Evolutionary conservation across 2,329 filamentous ascomycete species (phyloP).

Genomic region (Epichloe typhina): DNA sequence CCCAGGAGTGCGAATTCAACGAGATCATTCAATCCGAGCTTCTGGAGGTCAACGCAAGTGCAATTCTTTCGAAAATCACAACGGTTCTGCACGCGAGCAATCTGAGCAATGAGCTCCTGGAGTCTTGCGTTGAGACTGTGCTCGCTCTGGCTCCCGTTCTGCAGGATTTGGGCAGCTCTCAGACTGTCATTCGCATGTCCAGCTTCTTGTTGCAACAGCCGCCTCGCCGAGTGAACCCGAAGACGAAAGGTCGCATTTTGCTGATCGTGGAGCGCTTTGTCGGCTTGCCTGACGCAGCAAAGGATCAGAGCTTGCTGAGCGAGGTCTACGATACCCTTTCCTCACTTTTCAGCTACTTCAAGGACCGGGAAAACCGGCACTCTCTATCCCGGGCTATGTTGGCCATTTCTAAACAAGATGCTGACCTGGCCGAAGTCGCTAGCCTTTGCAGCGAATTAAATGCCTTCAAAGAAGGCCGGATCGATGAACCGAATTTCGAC

Average conservation of each 20-base stretch:
- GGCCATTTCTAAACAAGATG: slow-evolving; percentile 54
- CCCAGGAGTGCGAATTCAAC: slow-evolving; percentile 42
- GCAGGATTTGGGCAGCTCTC: slow-evolving; percentile 52
- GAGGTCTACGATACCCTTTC: slow-evolving; percentile 63
- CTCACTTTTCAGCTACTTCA: slow-evolving; percentile 81
- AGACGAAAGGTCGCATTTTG: slow-evolving; percentile 69
- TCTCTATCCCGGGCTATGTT: slow-evolving; percentile 60
- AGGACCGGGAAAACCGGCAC: slow-evolving; percentile 62
- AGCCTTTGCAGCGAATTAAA: slow-evolving; percentile 68
- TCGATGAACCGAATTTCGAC: slow-evolving; percentile 85
- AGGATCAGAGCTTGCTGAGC: slow-evolving; percentile 36
- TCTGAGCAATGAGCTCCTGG: slow-evolving; percentile 60
- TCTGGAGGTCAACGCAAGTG: slow-evolving; percentile 41
- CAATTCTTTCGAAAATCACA: slow-evolving; percentile 55
- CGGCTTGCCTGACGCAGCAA: slow-evolving; percentile 37
- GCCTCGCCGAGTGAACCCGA: slow-evolving; percentile 68
- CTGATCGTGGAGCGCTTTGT: slow-evolving; percentile 73
- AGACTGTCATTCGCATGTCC: slow-evolving; percentile 67
- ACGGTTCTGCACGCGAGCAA: slow-evolving; percentile 47
- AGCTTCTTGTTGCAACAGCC: slow-evolving; percentile 75
- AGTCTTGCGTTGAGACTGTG: slow-evolving; percentile 65
- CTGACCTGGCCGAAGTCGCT: slow-evolving; percentile 49
- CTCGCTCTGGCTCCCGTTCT: slow-evolving; percentile 64
- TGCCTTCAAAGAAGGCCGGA: slow-evolving; percentile 53
- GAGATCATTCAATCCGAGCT: slow-evolving; percentile 42